These are phyloP conservation scores for Annulohypoxylon maeteangense DNA, from an alignment of 495 filamentous ascomycete species.

Conservation along the genomic window DNA sequence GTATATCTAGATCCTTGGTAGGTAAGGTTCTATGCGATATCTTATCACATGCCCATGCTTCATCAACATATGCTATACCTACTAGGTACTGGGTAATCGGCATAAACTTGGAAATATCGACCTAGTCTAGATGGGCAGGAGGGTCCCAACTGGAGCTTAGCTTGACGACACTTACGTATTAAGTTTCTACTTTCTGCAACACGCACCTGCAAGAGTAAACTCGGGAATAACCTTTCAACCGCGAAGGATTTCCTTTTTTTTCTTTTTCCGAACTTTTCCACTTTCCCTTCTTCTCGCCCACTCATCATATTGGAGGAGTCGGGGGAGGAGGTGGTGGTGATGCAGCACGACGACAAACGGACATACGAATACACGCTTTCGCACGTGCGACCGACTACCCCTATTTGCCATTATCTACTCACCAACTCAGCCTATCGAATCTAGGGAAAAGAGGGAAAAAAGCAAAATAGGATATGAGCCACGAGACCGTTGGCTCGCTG, in stretches of 20 bases:
- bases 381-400: not conserved
- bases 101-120: conserved; percentile 1
- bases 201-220: not conserved
- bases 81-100: not conserved
- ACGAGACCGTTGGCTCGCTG: conserved; percentile 60
- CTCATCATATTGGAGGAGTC: conserved; percentile 19
- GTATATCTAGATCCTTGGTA: not conserved
- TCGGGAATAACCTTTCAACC: conserved; percentile 2
- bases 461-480: conserved; percentile 45
- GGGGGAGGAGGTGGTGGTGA: conserved; percentile 16
- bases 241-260: not conserved
- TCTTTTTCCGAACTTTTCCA: not conserved
- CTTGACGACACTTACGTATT: conserved; percentile 16
- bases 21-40: not conserved
- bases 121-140: not conserved
- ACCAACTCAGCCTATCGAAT: not conserved
- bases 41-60: conserved; percentile 5
- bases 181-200: conserved; percentile 13
- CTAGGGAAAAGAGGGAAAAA: conserved; percentile 4
- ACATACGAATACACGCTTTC: not conserved
- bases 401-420: not conserved
- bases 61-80: not conserved
- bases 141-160: conserved; percentile 3
- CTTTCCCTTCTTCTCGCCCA: not conserved
- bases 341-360: not conserved